These are phyloP conservation scores for Casuarina equisetifolia DNA, from an alignment of 306 rosid species.

Conservation along the genomic window DNA sequence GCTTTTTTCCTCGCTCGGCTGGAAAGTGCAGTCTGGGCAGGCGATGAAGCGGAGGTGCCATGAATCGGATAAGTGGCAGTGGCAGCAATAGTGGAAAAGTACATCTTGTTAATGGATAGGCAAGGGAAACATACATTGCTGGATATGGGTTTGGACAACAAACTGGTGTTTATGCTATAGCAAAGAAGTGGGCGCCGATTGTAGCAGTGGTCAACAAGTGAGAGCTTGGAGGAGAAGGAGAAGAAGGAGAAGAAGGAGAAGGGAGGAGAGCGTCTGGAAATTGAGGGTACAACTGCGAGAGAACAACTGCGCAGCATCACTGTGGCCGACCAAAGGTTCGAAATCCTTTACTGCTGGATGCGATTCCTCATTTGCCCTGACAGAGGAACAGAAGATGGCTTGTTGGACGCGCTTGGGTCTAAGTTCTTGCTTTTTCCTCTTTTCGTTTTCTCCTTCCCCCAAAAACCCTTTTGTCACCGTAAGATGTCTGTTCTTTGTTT, in stretches of 20 bases:
- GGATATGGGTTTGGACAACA: constrained; percentile 2
- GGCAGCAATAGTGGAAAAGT: constrained; percentile 32
- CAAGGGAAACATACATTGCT: background rate
- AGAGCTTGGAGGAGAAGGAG: constrained; percentile 41
- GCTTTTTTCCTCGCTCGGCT: constrained; percentile 47
- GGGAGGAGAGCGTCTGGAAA: constrained; percentile 42
- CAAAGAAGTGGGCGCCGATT: constrained; percentile 14
- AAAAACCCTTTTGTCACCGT: no score
- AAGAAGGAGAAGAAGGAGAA: constrained; percentile 35
- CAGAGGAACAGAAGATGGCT: background rate
- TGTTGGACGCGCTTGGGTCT: no score
- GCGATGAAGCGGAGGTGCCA: constrained; percentile 17
- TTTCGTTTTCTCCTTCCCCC: no score
- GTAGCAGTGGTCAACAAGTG: constrained; percentile 25
- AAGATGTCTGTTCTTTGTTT: no score
- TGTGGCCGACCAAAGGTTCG: background rate
- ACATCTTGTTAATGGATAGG: constrained; percentile 18
- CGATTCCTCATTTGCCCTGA: background rate
- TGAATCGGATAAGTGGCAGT: constrained; percentile 18
- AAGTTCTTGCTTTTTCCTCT: no score
- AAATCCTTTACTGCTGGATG: background rate
- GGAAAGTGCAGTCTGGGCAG: constrained; percentile 23
- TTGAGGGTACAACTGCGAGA: constrained; percentile 30
- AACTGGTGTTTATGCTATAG: background rate
- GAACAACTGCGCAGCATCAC: constrained; percentile 31